Conservation (phyloP, 2,329 filamentous ascomycete species). For the Paraconiothyrium sp. region DNA sequence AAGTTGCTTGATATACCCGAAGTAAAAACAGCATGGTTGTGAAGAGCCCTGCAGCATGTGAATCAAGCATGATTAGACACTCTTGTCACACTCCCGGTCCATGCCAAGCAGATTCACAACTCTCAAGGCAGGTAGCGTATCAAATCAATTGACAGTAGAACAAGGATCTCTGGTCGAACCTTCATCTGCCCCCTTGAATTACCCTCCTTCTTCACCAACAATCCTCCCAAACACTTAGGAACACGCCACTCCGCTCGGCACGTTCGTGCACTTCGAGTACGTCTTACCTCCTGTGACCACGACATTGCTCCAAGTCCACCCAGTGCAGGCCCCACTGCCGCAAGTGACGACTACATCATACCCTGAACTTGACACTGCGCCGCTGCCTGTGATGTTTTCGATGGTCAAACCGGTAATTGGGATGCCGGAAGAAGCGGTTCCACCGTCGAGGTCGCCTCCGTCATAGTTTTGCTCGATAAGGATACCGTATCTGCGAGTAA, state of each 20-base stretch:
- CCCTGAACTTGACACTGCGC: slow-evolving; percentile 39
- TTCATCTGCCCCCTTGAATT: not conserved
- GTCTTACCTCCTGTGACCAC: slow-evolving; percentile 8
- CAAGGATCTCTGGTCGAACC: not conserved
- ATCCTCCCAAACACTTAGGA: not conserved
- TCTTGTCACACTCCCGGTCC: not conserved
- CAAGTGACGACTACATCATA: slow-evolving; percentile 63
- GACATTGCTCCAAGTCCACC: slow-evolving; percentile 25
- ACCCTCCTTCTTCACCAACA: not conserved
- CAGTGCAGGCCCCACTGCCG: slow-evolving; percentile 57
- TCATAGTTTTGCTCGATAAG: slow-evolving; percentile 61
- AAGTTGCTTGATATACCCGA: not conserved
- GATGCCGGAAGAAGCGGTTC: slow-evolving; percentile 55
- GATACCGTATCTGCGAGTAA: slow-evolving; percentile 54
- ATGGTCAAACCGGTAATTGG: slow-evolving; percentile 55
- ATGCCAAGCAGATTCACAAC: not conserved
- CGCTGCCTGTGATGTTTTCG: slow-evolving; percentile 47
- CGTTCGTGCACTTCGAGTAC: slow-evolving; percentile 1
- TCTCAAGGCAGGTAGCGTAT: not conserved
- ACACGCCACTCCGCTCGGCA: not conserved
- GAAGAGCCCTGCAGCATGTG: not conserved
- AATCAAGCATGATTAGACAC: not conserved
- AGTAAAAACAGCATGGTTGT: not conserved
- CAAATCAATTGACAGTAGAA: not conserved
- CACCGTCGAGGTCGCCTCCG: slow-evolving; percentile 53